phyloP scores from a whole-genome alignment of 805 yeast species.

The Suhomyces tanzawaensis region DNA sequence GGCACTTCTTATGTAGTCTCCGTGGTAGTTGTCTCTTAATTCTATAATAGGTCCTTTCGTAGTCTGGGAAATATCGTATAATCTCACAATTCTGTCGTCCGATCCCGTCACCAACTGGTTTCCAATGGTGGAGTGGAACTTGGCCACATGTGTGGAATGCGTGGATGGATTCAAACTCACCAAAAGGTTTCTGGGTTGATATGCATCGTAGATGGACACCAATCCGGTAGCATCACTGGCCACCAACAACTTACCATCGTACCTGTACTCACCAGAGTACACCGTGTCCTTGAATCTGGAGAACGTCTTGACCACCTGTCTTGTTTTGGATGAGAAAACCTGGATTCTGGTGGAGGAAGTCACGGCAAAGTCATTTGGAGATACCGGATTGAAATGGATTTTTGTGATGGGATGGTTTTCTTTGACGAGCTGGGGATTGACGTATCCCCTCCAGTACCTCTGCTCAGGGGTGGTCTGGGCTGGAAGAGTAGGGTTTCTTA shows the following conservation, averaged over 20 bases:
- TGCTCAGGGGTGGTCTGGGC: slow-evolving; percentile 89
- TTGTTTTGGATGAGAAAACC: slow-evolving; percentile 87
- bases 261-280: slow-evolving; percentile 85
- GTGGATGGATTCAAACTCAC: slow-evolving; percentile 79
- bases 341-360: slow-evolving; percentile 90
- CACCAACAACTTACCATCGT: slow-evolving; percentile 85
- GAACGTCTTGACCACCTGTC: slow-evolving; percentile 86
- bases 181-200: slow-evolving; percentile 71
- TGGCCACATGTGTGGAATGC: slow-evolving; percentile 90
- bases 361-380: slow-evolving; percentile 90
- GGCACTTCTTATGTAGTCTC: slow-evolving; percentile 85
- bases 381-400: slow-evolving; percentile 78
- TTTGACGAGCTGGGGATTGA: slow-evolving; percentile 82
- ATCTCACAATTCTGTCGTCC: slow-evolving; percentile 82
- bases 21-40: slow-evolving; percentile 62
- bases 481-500: slow-evolving; percentile 73
- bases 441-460: slow-evolving; percentile 87
- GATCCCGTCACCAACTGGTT: slow-evolving; percentile 83
- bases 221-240: slow-evolving; percentile 96
- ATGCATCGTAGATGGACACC: slow-evolving; percentile 86
- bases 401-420: slow-evolving; percentile 91
- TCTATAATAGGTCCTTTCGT: slow-evolving; percentile 64
- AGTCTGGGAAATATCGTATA: slow-evolving; percentile 83
- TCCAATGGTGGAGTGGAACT: slow-evolving; percentile 76
- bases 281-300: slow-evolving; percentile 88